Conservation (phyloP, 352 stramenopile species). For the Phytophthora aleatoria region DNA sequence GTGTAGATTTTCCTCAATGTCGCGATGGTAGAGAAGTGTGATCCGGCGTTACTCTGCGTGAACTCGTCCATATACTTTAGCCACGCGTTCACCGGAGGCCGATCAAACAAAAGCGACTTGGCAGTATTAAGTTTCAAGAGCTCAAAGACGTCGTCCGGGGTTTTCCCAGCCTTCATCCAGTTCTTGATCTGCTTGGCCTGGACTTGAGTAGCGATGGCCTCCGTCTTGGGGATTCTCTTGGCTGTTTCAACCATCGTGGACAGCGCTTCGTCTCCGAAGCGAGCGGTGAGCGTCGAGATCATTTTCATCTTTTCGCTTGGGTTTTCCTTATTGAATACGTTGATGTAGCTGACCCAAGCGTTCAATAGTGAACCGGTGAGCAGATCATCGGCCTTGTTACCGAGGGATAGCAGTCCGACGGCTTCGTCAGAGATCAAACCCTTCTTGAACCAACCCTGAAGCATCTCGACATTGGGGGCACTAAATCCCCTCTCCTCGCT, state of each 20-base stretch:
- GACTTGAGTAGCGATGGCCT: slow-evolving; percentile 1
- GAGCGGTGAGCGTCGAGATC: slow-evolving; percentile 7
- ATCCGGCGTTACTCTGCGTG: not conserved
- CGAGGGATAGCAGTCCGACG: slow-evolving; percentile 4
- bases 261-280: slow-evolving; percentile 14
- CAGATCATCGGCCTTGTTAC: slow-evolving; percentile 7
- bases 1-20: slow-evolving; percentile 3
- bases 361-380: slow-evolving; percentile 8
- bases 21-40: not conserved
- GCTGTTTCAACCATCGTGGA: slow-evolving; percentile 16
- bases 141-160: slow-evolving; percentile 11
- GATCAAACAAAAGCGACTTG: slow-evolving; percentile 9
- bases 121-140: slow-evolving; percentile 2
- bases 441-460: slow-evolving; percentile 9
- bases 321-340: slow-evolving; percentile 17
- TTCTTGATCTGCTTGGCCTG: slow-evolving; percentile 8
- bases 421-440: slow-evolving; percentile 7
- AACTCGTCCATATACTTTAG: slow-evolving; percentile 10
- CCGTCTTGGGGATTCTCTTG: slow-evolving; percentile 1
- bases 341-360: slow-evolving; percentile 18
- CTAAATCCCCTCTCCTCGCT: slow-evolving; percentile 11
- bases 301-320: slow-evolving; percentile 5
- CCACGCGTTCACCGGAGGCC: slow-evolving; percentile 2
- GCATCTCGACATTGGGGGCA: slow-evolving; percentile 3
- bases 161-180: slow-evolving; percentile 1